phyloP scores from a whole-genome alignment of 2,329 filamentous ascomycete species.

The Trichophyton verrucosum region DNA sequence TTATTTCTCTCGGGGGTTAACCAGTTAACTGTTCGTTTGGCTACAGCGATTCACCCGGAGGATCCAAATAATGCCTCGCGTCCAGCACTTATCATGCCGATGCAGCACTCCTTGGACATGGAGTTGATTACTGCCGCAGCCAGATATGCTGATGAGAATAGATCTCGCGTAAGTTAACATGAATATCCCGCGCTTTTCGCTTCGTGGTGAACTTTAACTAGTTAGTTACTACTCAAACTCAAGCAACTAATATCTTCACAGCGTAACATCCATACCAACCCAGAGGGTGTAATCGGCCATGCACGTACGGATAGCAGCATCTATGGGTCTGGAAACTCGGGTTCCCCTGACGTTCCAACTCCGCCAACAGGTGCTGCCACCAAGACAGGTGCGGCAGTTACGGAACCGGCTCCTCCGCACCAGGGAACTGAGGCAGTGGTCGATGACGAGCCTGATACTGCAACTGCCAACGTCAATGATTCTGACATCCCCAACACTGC shows the following conservation, averaged over 20 bases:
- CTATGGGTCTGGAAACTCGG: neutral
- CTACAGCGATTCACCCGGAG: constrained; percentile 2
- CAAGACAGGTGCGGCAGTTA: neutral
- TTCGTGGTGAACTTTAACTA: too few relatives aligned
- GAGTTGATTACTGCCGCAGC: constrained; percentile 2
- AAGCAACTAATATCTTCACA: neutral
- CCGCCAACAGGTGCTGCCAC: neutral
- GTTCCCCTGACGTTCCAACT: neutral
- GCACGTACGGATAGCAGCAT: neutral
- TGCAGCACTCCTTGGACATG: constrained; percentile 4
- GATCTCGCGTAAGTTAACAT: neutral
- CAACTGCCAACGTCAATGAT: neutral
- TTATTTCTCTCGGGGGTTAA: neutral
- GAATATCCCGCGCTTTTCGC: too few relatives aligned
- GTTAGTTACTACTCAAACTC: too few relatives aligned
- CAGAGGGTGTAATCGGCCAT: neutral
- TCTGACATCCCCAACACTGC: neutral
- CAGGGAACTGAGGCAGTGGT: neutral
- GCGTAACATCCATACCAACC: neutral
- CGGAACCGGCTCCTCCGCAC: neutral
- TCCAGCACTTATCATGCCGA: neutral
- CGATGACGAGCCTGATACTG: neutral
- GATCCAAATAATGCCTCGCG: neutral
- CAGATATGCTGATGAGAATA: constrained; percentile 1
- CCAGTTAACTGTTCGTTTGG: neutral